Percentiles rank a stretch among this genome's conserved stretches.
phyloP scores from a whole-genome alignment of 805 yeast species.

The Schizosaccharomyces octosporus region DNA sequence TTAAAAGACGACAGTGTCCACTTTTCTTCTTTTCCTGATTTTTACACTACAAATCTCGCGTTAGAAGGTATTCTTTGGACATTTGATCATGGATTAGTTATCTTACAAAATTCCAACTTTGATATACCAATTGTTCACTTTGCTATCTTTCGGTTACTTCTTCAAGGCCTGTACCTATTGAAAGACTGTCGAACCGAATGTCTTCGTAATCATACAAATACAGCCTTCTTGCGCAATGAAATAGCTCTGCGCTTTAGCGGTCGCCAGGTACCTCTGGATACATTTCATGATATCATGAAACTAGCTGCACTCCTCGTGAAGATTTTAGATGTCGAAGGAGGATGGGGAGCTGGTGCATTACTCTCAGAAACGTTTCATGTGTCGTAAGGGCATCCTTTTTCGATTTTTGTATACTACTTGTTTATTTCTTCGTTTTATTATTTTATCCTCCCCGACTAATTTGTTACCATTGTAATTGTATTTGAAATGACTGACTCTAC shows the following conservation, averaged over 20 bases:
- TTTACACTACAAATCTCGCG: neutral
- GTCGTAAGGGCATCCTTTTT: neutral
- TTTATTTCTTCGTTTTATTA: neutral
- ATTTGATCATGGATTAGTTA: neutral
- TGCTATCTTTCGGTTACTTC: neutral
- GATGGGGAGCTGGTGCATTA: neutral
- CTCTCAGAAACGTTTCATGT: neutral
- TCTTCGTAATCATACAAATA: neutral
- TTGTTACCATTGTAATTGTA: too few species aligned
- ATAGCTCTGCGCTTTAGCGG: neutral
- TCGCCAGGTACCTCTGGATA: too few species aligned
- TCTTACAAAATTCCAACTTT: neutral
- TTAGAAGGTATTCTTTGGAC: neutral
- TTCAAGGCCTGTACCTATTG: neutral
- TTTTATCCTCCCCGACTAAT: neutral
- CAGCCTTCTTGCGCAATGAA: neutral
- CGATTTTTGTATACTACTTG: neutral
- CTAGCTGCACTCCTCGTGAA: neutral
- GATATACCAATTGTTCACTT: neutral
- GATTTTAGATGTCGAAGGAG: neutral
- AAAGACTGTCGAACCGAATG: neutral
- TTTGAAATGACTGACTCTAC: too few species aligned
- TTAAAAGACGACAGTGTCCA: neutral
- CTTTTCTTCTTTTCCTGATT: neutral
- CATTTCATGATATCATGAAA: neutral